Evolutionary conservation across 2,329 filamentous ascomycete species (phyloP).

Genomic region (Pyricularia grisea): DNA sequence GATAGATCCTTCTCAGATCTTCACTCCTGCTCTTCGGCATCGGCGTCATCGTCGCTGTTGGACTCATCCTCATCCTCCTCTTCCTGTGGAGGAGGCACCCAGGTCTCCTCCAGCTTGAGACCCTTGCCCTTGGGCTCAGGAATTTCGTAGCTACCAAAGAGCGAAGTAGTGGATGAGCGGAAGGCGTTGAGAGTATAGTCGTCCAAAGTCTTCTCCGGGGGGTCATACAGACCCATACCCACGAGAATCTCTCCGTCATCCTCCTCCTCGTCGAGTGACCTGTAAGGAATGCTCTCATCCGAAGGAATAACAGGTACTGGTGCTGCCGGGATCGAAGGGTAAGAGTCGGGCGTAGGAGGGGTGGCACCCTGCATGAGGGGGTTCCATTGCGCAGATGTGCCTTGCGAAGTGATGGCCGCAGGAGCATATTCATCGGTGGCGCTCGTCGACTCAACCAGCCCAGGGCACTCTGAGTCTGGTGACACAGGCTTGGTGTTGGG

Average conservation of each 20-base stretch:
- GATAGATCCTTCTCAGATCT: not conserved
- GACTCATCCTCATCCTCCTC: conserved; percentile 43
- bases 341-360: conserved; percentile 51
- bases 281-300: conserved; percentile 39
- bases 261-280: conserved; percentile 42
- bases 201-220: conserved; percentile 47
- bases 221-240: conserved; percentile 76
- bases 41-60: conserved; percentile 30
- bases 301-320: conserved; percentile 13
- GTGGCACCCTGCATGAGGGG: conserved; percentile 17
- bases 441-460: not conserved
- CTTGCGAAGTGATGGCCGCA: not conserved
- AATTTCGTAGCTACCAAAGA: conserved; percentile 37
- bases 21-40: conserved; percentile 21
- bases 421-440: not conserved
- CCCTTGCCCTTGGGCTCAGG: conserved; percentile 55
- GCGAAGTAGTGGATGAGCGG: conserved; percentile 40
- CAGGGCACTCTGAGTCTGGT: conserved; percentile 1
- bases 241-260: conserved; percentile 61
- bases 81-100: conserved; percentile 56
- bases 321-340: conserved; percentile 35
- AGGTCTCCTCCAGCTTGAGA: conserved; percentile 73
- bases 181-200: conserved; percentile 45
- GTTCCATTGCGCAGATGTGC: conserved; percentile 7
- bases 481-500: conserved; percentile 9